A percentile compares a stretch with the other conserved stretches of the same genome.
Evolutionary conservation across 2,329 filamentous ascomycete genomes (phyloP).

Genomic region (Penicillium aurantiogriseum): DNA sequence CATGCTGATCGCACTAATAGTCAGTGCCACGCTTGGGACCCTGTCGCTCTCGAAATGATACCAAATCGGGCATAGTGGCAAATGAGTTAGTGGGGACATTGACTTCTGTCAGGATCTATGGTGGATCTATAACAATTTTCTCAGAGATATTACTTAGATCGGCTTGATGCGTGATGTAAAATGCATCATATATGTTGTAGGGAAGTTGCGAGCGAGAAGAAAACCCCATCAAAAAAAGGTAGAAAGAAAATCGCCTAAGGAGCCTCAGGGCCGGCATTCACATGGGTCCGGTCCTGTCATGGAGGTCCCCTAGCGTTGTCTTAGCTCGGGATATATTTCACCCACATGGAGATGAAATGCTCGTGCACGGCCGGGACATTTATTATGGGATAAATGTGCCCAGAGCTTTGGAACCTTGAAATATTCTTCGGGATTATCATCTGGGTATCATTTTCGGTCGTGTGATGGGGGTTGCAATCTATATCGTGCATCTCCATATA

Average conservation of each 20-base stretch:
- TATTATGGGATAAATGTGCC: not conserved
- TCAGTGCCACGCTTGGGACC: not conserved
- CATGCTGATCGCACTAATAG: constrained; percentile 1
- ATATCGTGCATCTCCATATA: not conserved
- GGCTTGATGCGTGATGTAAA: not conserved
- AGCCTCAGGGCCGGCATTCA: not conserved
- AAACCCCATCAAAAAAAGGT: not conserved
- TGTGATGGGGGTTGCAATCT: not conserved
- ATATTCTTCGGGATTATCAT: not conserved
- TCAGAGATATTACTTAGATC: constrained; percentile 17
- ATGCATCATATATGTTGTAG: too few species aligned
- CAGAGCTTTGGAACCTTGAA: constrained; percentile 1
- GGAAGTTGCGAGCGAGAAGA: not conserved
- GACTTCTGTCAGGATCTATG: constrained; percentile 14
- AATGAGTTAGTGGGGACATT: constrained; percentile 9
- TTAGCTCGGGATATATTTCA: constrained; percentile 15
- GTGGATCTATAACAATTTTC: constrained; percentile 14
- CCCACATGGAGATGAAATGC: constrained; percentile 15
- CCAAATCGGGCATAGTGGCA: constrained; percentile 8
- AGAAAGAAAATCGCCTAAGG: not conserved
- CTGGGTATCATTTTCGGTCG: not conserved
- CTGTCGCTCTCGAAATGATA: constrained; percentile 7
- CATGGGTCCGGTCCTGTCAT: not conserved
- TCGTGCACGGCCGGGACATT: constrained; percentile 4
- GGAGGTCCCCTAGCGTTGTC: constrained; percentile 9